Evolutionary conservation across 2,329 filamentous ascomycete genomes (phyloP), one percentile per base, ranked within the genome.

Genomic region (Trichoderma gracile): DNA sequence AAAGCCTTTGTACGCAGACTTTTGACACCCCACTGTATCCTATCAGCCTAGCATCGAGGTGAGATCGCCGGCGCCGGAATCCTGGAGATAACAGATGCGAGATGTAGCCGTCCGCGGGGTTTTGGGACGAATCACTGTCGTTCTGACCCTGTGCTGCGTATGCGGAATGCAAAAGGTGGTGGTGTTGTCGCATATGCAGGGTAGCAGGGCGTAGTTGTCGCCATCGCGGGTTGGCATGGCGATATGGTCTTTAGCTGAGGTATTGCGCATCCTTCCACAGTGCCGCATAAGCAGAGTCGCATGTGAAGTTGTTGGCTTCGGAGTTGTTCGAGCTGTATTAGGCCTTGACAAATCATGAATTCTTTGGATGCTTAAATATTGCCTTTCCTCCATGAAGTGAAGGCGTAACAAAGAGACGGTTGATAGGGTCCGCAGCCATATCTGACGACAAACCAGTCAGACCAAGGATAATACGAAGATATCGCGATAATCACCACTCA

Each of bases 191-290:
- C 10, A 38, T 38, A 38, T 38, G 33, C 33, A 38, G 33, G 33
- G 12, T 14, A 23, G 33, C 27, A 52, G 46, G 58, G 47, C 40
- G 55, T 27, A 40, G 54, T 14, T 65, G 64, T 63, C 64, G 64
- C 45, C 42, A 65, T 65, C 9, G 56, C 3, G 9, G 14, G 50
- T 27, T 21, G n/a, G 5, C 64, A 65, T 65, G 59, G 53, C 64
- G 60, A 63, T 63, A 63, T 27, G 10, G 38, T 21, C 21, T 47
- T 17, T 27, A 38, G 27, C 49, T 33, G 10, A 10, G 27, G 55
- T 25, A 25, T 47, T 33, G 46, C 27, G 17, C 49, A 17, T 38
- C 43, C 33, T 19, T 61, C 58, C 23, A 38, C 23, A 38, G 10
- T 14, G 12, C 33, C 14, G 33, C 14, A 53, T 52, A 42, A 42